Conservation (phyloP, 768 basidiomycete species). For the Trametes sanguinea region DNA sequence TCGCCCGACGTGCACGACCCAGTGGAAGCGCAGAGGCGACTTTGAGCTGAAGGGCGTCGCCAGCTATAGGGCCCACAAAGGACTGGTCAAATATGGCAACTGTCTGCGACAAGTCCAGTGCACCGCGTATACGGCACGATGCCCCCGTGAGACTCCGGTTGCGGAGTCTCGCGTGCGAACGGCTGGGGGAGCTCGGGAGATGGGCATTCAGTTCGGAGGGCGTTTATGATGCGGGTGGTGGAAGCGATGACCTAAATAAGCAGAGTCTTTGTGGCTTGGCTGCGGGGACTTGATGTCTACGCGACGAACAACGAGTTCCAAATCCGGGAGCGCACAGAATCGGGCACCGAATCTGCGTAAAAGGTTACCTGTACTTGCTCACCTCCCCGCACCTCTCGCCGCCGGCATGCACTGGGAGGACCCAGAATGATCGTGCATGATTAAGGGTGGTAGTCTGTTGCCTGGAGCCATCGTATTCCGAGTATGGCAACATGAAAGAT, state of each 20-base stretch:
- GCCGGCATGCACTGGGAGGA: background rate
- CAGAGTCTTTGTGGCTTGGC: constrained; percentile 6
- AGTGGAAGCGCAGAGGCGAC: background rate
- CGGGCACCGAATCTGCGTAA: background rate
- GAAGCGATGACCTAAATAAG: background rate
- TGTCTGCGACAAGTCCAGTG: background rate
- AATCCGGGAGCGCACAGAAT: background rate
- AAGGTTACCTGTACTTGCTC: background rate
- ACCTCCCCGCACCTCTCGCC: background rate
- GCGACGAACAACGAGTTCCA: constrained; percentile 7
- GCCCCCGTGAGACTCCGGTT: background rate
- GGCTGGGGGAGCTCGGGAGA: background rate
- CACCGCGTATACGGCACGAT: background rate
- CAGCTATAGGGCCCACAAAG: constrained; percentile 10
- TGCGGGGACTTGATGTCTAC: constrained; percentile 1
- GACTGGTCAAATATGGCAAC: constrained; percentile 4
- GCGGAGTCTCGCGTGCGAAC: background rate
- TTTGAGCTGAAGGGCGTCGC: background rate
- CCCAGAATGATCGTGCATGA: background rate
- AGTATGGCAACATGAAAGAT: too few species aligned
- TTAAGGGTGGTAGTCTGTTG: too few species aligned
- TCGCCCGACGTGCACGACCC: background rate
- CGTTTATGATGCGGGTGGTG: background rate
- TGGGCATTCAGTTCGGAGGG: background rate
- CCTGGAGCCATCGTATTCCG: too few species aligned